Conservation (phyloP, 23 red algal species). For the Gracilaria domingensis region DNA sequence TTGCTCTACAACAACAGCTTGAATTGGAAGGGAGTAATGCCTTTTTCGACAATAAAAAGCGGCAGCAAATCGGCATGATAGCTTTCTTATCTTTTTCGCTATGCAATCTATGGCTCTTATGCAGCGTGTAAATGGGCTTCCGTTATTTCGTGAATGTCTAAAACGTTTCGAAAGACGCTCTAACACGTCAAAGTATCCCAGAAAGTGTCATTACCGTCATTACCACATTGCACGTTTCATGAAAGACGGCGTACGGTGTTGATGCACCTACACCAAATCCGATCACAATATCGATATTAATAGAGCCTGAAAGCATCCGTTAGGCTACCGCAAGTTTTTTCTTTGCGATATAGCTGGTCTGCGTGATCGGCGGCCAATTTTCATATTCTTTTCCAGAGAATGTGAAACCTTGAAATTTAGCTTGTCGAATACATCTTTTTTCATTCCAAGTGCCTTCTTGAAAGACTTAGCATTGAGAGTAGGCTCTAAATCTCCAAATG, state of each 20-base stretch:
- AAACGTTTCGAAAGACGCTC: too few species aligned
- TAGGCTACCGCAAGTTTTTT: conserved; percentile 13
- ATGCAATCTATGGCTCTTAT: conserved; percentile 22
- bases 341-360: not conserved
- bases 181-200: too few species aligned
- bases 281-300: not conserved
- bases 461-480: conserved; percentile 14
- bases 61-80: not conserved
- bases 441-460: conserved; percentile 16
- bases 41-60: conserved; percentile 26
- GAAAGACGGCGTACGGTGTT: too few species aligned
- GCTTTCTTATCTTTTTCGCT: conserved; percentile 14
- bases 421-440: not conserved
- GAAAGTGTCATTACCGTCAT: too few species aligned
- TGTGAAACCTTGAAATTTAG: conserved; percentile 15
- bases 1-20: conserved; percentile 26
- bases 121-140: conserved; percentile 20
- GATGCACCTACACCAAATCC: conserved; percentile 9
- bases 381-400: conserved; percentile 26
- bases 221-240: too few species aligned
- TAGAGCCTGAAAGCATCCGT: conserved; percentile 8
- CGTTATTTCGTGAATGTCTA: not conserved
- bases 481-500: not conserved
- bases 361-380: not conserved
- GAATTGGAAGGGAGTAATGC: conserved; percentile 13